These are phyloP conservation scores for Nitzschia inconspicua DNA, from an alignment of 108 stramenopile species.

Conservation along the genomic window DNA sequence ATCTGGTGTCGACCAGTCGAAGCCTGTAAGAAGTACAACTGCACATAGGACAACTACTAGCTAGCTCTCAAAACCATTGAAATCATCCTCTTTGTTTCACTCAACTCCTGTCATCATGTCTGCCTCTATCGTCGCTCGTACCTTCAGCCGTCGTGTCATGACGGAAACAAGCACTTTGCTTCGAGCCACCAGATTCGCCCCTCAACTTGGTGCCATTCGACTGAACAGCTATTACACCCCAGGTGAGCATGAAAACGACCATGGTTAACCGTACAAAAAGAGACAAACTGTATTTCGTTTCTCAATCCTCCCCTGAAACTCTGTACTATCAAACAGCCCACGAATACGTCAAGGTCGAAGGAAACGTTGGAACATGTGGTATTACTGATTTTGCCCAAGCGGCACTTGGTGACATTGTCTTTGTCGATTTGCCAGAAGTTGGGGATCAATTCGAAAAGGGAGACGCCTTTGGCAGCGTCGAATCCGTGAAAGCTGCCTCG, in stretches of 20 bases:
- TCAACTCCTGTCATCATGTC: too few species aligned
- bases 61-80: too few species aligned
- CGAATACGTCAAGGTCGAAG: slow-evolving; percentile 93
- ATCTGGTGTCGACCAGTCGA: too few species aligned
- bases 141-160: slow-evolving; percentile 21
- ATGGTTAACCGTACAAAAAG: too few species aligned
- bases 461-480: slow-evolving; percentile 92
- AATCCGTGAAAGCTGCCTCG: slow-evolving; percentile 99
- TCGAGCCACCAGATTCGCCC: slow-evolving; percentile 14
- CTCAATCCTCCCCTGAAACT: not conserved
- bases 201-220: slow-evolving; percentile 16
- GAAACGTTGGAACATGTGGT: slow-evolving; percentile 88
- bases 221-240: slow-evolving; percentile 33
- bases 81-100: too few species aligned
- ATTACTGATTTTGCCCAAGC: slow-evolving; percentile 95
- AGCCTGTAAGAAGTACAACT: too few species aligned
- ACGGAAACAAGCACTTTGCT: slow-evolving; percentile 13
- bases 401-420: slow-evolving; percentile 97
- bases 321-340: slow-evolving; percentile 52
- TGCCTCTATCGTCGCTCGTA: slow-evolving; percentile 22
- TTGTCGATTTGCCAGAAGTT: slow-evolving; percentile 93
- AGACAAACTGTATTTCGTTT: not conserved
- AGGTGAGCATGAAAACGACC: slow-evolving; percentile 12
- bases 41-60: too few species aligned
- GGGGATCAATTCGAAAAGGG: slow-evolving; percentile 90